phyloP scores from a whole-genome alignment of 768 basidiomycete genomes.

The Lactifluus hygrophoroides region DNA sequence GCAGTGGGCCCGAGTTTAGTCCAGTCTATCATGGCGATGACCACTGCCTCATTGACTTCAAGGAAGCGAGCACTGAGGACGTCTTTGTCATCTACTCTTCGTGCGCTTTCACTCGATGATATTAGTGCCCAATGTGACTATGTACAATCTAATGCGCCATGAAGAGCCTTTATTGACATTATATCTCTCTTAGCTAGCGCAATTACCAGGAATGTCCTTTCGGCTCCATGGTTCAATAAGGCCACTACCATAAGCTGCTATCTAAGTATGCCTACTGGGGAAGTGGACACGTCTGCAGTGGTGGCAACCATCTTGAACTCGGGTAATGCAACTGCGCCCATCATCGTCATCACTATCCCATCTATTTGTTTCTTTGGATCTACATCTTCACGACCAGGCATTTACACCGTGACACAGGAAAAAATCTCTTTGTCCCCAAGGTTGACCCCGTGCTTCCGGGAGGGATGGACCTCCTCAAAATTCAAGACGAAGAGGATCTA shows the following conservation, averaged over 20 bases:
- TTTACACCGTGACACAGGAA: constrained; percentile 39
- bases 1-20: too few species aligned
- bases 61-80: constrained; percentile 54
- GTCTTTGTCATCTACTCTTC: constrained; percentile 37
- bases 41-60: constrained; percentile 3
- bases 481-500: constrained; percentile 54
- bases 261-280: constrained; percentile 69
- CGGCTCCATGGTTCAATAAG: constrained; percentile 42
- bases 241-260: constrained; percentile 59
- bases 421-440: constrained; percentile 63
- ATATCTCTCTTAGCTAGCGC: constrained; percentile 32
- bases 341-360: neutral
- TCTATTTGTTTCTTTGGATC: neutral
- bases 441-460: constrained; percentile 36
- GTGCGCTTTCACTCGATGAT: constrained; percentile 34
- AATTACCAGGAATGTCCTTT: constrained; percentile 40
- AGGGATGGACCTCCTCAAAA: constrained; percentile 57
- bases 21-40: neutral
- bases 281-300: constrained; percentile 51
- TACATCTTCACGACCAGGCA: neutral
- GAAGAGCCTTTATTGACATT: constrained; percentile 6
- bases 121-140: constrained; percentile 54
- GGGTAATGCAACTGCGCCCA: constrained; percentile 30
- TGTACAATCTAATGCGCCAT: neutral
- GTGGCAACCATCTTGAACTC: constrained; percentile 43